A percentile compares a stretch with the other conserved stretches of the same genome.
These are phyloP conservation scores for Protomyces gravidus DNA, from an alignment of 1,139 yeast species.

Conservation along the genomic window DNA sequence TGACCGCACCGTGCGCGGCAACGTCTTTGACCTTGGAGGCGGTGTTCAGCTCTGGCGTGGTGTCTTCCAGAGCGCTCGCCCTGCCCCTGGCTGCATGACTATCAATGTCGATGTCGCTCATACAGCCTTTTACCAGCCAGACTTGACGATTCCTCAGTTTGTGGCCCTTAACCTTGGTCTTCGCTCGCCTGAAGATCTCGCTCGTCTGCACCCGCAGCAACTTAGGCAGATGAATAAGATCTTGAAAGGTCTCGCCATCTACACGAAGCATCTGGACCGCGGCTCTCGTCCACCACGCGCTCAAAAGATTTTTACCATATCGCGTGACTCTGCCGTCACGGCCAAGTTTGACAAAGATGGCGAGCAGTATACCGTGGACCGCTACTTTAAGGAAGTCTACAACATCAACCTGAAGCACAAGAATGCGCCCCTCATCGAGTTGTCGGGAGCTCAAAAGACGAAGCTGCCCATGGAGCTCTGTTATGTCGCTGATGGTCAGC, in stretches of 20 bases:
- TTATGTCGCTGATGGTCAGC: conserved; percentile 30
- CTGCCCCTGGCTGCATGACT: conserved; percentile 32
- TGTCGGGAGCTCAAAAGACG: conserved; percentile 26
- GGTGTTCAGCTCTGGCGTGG: conserved; percentile 34
- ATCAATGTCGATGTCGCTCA: conserved; percentile 34
- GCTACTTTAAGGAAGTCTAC: conserved; percentile 29
- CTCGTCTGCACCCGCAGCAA: conserved; percentile 1
- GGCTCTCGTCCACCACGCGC: conserved; percentile 4
- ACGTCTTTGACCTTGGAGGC: conserved; percentile 30
- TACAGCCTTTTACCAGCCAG: conserved; percentile 33
- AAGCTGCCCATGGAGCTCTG: conserved; percentile 32
- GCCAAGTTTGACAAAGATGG: conserved; percentile 29
- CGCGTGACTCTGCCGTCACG: conserved; percentile 20
- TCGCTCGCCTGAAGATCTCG: neutral
- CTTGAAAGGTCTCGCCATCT: conserved; percentile 6
- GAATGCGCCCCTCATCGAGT: conserved; percentile 29
- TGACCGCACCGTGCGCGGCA: conserved; percentile 5
- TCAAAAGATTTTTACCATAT: conserved; percentile 22
- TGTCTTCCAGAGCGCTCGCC: conserved; percentile 33
- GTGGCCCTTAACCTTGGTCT: conserved; percentile 12
- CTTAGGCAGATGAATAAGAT: conserved; percentile 10
- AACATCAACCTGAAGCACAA: conserved; percentile 31
- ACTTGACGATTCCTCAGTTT: conserved; percentile 23
- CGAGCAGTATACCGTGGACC: conserved; percentile 25
- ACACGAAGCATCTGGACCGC: conserved; percentile 11